Conservation (phyloP, 495 filamentous ascomycete genomes). For the Xylaria intraflava region DNA sequence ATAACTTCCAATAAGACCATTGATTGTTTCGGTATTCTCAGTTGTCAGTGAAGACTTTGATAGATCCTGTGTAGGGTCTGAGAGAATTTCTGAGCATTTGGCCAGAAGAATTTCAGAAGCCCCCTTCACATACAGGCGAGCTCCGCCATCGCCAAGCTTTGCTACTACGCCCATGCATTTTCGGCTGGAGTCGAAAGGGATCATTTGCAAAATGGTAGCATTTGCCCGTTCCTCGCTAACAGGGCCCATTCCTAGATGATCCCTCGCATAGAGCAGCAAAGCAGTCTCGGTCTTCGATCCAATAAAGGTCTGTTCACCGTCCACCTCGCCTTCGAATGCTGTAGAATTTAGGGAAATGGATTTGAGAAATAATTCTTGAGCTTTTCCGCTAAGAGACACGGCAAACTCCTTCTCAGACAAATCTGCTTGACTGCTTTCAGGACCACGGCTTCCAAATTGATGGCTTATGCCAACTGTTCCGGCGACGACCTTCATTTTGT, state of each 20-base stretch:
- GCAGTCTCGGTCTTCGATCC: conserved; percentile 91
- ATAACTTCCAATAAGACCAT: conserved; percentile 64
- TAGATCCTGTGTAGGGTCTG: conserved; percentile 59
- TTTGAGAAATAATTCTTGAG: conserved; percentile 60
- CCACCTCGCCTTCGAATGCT: conserved; percentile 75
- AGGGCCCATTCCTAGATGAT: conserved; percentile 68
- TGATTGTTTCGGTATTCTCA: conserved; percentile 54
- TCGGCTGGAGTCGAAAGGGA: conserved; percentile 78
- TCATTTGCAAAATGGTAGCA: conserved; percentile 61
- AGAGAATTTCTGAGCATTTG: conserved; percentile 65
- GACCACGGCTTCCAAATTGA: conserved; percentile 50
- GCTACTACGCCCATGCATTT: conserved; percentile 88
- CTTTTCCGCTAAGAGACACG: conserved; percentile 46
- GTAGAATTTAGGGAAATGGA: conserved; percentile 84
- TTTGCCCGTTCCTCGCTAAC: conserved; percentile 65
- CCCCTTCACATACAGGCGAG: conserved; percentile 74
- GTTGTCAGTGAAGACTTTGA: conserved; percentile 48
- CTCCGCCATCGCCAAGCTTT: conserved; percentile 55
- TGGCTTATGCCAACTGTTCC: conserved; percentile 64
- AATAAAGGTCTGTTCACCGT: conserved; percentile 65
- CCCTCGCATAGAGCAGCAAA: conserved; percentile 65
- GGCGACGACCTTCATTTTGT: conserved; percentile 84
- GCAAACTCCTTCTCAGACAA: conserved; percentile 55
- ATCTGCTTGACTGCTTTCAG: conserved; percentile 30
- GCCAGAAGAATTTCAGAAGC: conserved; percentile 80